Percentiles rank a stretch among this genome's conserved stretches.
Evolutionary conservation across 192 early-diverging fungal species (phyloP).

Genomic region (Rhizophagus prolifer): DNA sequence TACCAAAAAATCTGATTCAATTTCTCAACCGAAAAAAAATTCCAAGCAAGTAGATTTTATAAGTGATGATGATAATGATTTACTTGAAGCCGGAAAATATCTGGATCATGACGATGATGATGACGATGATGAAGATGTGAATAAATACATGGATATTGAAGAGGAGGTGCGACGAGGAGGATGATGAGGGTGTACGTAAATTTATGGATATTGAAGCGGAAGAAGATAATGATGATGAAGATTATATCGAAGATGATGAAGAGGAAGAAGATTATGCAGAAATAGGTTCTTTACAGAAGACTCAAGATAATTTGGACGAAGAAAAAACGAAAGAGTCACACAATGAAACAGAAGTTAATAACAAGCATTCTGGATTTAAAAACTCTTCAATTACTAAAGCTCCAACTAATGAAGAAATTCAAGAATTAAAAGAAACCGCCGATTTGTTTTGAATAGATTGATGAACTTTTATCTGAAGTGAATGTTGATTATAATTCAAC

Average conservation of each 20-base stretch:
- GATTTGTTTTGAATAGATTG: constrained; percentile 53
- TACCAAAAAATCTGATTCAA: background rate
- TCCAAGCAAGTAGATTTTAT: background rate
- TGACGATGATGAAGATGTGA: constrained; percentile 24
- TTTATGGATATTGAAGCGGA: background rate
- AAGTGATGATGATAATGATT: background rate
- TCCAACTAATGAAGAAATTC: constrained; percentile 80
- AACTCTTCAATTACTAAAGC: constrained; percentile 39
- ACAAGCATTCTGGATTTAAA: constrained; percentile 29
- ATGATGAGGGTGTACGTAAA: constrained; percentile 36
- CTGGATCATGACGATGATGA: constrained; percentile 49
- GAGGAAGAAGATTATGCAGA: background rate
- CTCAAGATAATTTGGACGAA: background rate
- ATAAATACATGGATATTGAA: background rate
- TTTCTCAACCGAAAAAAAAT: background rate
- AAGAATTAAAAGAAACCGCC: constrained; percentile 76
- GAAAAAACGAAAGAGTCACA: background rate
- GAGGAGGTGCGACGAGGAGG: constrained; percentile 42
- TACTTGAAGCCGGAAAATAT: background rate
- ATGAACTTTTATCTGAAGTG: constrained; percentile 67
- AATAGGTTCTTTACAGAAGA: background rate
- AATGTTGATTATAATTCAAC: constrained; percentile 58
- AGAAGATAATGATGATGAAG: constrained; percentile 13
- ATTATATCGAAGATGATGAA: constrained; percentile 26
- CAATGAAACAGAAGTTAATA: constrained; percentile 5